Conservation (phyloP, 176 grass and related monocot species). For the Echinochloa phyllopogon region DNA sequence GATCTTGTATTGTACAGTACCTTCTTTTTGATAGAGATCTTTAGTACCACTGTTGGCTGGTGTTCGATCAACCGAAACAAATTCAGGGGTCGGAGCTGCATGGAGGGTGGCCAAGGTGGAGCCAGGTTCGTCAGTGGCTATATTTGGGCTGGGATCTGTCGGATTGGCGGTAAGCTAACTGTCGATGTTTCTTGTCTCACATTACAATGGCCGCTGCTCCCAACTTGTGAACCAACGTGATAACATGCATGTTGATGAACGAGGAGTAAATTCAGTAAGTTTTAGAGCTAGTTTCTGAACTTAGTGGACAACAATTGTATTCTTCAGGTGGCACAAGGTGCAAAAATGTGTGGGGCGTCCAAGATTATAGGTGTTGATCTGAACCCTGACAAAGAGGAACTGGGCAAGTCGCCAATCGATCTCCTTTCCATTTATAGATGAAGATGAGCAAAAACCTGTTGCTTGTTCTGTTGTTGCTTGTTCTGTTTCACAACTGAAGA, state of each 20-base stretch:
- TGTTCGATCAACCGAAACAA: too few species aligned
- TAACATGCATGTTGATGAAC: too few species aligned
- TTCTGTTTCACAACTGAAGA: neutral
- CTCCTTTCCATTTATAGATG: neutral
- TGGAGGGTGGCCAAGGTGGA: conserved; percentile 71
- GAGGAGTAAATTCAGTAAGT: too few species aligned
- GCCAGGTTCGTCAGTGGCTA: conserved; percentile 51
- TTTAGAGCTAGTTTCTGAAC: neutral
- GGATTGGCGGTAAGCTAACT: conserved; percentile 54
- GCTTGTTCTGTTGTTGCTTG: neutral
- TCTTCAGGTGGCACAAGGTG: conserved; percentile 65
- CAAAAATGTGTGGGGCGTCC: conserved; percentile 59
- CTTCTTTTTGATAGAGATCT: too few species aligned
- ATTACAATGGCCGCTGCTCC: too few species aligned
- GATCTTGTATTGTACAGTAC: too few species aligned
- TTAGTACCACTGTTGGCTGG: too few species aligned
- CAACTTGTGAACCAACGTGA: too few species aligned
- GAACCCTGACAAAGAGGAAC: conserved; percentile 55
- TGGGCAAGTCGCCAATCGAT: conserved; percentile 43
- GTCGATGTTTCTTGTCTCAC: too few species aligned
- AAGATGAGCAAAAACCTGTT: too few species aligned
- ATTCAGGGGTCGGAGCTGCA: conserved; percentile 65
- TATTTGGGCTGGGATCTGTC: conserved; percentile 74
- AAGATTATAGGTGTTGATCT: conserved; percentile 68
- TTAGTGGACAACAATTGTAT: neutral